phyloP scores from a whole-genome alignment of 2,329 filamentous ascomycete species.

The Lachnellula cervina region DNA sequence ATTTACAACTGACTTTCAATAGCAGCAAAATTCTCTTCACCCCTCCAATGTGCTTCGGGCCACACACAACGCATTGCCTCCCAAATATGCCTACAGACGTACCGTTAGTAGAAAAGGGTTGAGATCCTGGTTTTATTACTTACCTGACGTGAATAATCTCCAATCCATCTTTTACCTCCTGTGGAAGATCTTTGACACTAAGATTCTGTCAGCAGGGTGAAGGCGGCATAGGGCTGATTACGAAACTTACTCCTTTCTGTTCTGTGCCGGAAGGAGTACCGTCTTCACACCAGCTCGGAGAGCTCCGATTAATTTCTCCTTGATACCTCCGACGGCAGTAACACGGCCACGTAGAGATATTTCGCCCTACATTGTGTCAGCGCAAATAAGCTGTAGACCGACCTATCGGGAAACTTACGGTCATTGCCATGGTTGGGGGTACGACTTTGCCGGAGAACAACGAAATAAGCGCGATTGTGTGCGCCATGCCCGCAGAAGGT shows the following conservation, averaged over 20 bases:
- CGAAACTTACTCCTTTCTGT: slow-evolving; percentile 66
- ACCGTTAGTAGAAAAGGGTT: slow-evolving; percentile 10
- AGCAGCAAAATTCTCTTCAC: slow-evolving; percentile 61
- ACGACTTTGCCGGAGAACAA: slow-evolving; percentile 83
- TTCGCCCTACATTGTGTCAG: slow-evolving; percentile 42
- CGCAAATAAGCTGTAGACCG: slow-evolving; percentile 4
- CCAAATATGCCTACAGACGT: slow-evolving; percentile 70
- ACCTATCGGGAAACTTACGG: slow-evolving; percentile 45
- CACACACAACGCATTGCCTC: slow-evolving; percentile 87
- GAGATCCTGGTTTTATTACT: slow-evolving; percentile 32
- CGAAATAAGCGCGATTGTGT: slow-evolving; percentile 88
- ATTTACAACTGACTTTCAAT: slow-evolving; percentile 74
- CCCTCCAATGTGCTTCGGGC: slow-evolving; percentile 84
- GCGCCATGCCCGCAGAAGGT: slow-evolving; percentile 80
- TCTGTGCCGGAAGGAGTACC: slow-evolving; percentile 80
- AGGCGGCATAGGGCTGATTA: neutral
- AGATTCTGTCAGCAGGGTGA: slow-evolving; percentile 12
- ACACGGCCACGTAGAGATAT: slow-evolving; percentile 82
- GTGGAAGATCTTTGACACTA: slow-evolving; percentile 73
- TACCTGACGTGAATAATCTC: slow-evolving; percentile 87
- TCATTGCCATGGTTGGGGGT: slow-evolving; percentile 93
- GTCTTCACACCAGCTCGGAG: slow-evolving; percentile 91
- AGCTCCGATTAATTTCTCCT: slow-evolving; percentile 96
- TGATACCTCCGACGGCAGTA: slow-evolving; percentile 93
- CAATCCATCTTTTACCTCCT: slow-evolving; percentile 81